Conservation (phyloP, 306 rosid genomes). For the Ormosia semicastrata region DNA sequence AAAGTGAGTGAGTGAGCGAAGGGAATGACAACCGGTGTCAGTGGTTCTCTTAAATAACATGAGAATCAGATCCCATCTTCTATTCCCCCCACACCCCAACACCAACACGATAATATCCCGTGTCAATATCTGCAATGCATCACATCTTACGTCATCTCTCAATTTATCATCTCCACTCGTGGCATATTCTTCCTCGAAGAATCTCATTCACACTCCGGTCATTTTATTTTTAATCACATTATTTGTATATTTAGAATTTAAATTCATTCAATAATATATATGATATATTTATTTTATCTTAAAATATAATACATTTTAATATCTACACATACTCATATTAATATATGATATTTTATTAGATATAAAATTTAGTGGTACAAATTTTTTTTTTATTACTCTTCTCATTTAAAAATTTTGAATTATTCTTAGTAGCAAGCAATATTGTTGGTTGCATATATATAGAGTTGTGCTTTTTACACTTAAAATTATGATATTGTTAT, state of each 20-base stretch:
- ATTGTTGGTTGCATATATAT: background rate
- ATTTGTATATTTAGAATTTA: too few relatives aligned
- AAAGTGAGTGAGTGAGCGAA: background rate
- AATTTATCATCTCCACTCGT: background rate
- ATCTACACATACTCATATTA: too few relatives aligned
- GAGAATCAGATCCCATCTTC: background rate
- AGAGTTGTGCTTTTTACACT: background rate
- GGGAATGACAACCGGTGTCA: slow-evolving; percentile 28
- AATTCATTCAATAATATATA: too few relatives aligned
- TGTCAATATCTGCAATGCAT: background rate
- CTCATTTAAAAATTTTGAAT: background rate
- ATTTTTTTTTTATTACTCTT: background rate
- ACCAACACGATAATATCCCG: background rate
- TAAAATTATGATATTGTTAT: background rate
- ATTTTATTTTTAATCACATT: background rate
- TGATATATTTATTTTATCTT: too few relatives aligned
- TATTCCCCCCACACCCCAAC: background rate
- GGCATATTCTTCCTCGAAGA: background rate
- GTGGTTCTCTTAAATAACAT: background rate
- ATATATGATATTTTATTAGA: too few relatives aligned
- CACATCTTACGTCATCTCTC: background rate
- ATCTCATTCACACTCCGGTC: background rate
- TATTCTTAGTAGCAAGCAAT: background rate
- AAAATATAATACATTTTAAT: too few relatives aligned
- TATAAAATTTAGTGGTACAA: too few relatives aligned